phyloP scores from a whole-genome alignment of 208 protist species.

The Acanthamoeba healyi region DNA sequence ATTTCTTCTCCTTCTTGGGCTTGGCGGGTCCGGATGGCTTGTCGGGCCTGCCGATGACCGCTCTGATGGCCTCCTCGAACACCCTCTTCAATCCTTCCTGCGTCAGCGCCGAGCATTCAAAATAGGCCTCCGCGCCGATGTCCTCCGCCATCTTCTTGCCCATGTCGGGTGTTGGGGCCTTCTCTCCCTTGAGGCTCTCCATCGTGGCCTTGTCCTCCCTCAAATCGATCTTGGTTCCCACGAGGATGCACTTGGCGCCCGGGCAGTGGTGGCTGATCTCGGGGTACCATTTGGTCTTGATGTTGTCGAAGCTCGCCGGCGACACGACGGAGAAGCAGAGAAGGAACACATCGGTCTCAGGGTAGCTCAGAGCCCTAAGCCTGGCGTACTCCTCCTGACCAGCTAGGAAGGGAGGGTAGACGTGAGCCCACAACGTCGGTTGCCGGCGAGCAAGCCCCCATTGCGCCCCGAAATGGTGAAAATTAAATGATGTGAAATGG shows the following conservation, averaged over 20 bases:
- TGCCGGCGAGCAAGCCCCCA: neutral
- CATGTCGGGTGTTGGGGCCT: constrained; percentile 62
- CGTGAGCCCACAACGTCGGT: neutral
- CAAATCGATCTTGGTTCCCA: constrained; percentile 87
- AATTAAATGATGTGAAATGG: neutral
- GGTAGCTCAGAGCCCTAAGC: constrained; percentile 61
- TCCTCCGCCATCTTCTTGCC: constrained; percentile 77
- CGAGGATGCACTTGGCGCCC: constrained; percentile 79
- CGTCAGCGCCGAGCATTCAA: constrained; percentile 84
- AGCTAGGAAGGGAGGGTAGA: constrained; percentile 28
- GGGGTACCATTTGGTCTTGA: constrained; percentile 85
- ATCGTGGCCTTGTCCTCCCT: constrained; percentile 81
- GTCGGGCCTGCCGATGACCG: constrained; percentile 80
- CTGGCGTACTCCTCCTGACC: constrained; percentile 88
- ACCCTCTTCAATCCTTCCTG: constrained; percentile 80
- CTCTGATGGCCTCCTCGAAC: constrained; percentile 81
- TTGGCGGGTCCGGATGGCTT: constrained; percentile 73
- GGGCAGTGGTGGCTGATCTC: constrained; percentile 87
- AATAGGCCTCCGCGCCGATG: constrained; percentile 80
- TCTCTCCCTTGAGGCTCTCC: constrained; percentile 79
- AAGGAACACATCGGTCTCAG: constrained; percentile 84
- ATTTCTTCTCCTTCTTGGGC: constrained; percentile 78
- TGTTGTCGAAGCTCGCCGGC: constrained; percentile 82
- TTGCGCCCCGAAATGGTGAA: neutral
- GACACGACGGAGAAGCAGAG: constrained; percentile 84